Conservation (phyloP, 75 land plant species). For the Isoetes taiwanensis region DNA sequence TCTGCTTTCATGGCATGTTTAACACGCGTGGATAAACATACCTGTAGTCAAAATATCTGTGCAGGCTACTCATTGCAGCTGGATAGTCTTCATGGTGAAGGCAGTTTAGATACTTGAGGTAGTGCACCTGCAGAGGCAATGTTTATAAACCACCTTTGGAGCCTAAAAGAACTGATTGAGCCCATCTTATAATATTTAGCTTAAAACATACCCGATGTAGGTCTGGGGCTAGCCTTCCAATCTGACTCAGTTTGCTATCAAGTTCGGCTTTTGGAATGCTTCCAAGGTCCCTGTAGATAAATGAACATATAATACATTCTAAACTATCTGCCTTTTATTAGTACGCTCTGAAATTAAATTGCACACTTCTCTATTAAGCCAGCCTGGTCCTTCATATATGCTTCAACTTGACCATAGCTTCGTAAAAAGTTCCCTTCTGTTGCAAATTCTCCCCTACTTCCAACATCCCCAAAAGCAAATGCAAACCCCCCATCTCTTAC, state of each 20-base stretch:
- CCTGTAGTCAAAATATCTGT: constrained; percentile 88
- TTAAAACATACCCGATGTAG: constrained; percentile 36
- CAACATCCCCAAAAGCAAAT: constrained; percentile 8
- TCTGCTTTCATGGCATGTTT: too few species aligned
- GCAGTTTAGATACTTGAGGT: constrained; percentile 62
- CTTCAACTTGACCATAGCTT: constrained; percentile 69
- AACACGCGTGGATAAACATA: too few species aligned
- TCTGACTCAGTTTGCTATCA: constrained; percentile 33
- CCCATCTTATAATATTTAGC: too few species aligned
- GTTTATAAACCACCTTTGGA: too few species aligned
- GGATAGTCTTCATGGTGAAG: constrained; percentile 77
- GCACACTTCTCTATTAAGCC: constrained; percentile 56
- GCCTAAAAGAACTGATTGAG: too few species aligned
- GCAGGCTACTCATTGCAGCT: constrained; percentile 67
- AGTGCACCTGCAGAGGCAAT: constrained; percentile 56
- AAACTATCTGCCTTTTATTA: neutral
- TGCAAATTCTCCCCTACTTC: constrained; percentile 7
- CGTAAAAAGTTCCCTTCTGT: constrained; percentile 33
- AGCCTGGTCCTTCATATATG: constrained; percentile 56
- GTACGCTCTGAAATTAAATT: neutral
- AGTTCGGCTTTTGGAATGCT: constrained; percentile 35
- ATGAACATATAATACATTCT: neutral
- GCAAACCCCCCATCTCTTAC: constrained; percentile 12
- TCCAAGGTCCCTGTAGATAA: constrained; percentile 30
- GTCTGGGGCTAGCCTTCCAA: constrained; percentile 61